Conservation (phyloP, 1,284 basidiomycete genomes). For the Austroboletus novae-zelandiae region DNA sequence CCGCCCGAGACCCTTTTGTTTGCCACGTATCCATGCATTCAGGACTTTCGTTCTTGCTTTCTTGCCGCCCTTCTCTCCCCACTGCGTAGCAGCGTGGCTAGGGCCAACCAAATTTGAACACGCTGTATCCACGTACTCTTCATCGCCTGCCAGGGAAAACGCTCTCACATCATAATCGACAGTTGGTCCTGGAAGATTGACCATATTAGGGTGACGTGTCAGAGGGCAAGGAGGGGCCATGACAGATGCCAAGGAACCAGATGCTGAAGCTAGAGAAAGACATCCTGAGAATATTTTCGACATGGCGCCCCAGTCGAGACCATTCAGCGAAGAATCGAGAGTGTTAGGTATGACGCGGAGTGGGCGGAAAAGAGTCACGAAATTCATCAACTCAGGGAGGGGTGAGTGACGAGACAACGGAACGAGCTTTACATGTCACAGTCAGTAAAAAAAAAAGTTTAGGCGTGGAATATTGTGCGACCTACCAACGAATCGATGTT, state of each 20-base stretch:
- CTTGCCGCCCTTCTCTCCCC: slow-evolving; percentile 51
- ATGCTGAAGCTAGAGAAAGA: slow-evolving; percentile 32
- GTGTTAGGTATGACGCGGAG: slow-evolving; percentile 76
- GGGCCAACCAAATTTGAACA: slow-evolving; percentile 61
- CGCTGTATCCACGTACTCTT: slow-evolving; percentile 43
- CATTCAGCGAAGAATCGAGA: slow-evolving; percentile 56
- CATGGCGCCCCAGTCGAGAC: slow-evolving; percentile 71
- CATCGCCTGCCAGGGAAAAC: not conserved
- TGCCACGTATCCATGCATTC: slow-evolving; percentile 40
- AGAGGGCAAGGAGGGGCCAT: slow-evolving; percentile 25
- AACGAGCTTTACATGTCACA: slow-evolving; percentile 56
- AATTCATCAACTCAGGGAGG: slow-evolving; percentile 76
- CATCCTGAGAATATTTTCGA: slow-evolving; percentile 62
- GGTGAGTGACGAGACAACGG: slow-evolving; percentile 84
- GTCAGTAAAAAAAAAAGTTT: not conserved
- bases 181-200: slow-evolving; percentile 13
- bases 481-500: slow-evolving; percentile 58
- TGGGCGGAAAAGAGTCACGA: slow-evolving; percentile 80
- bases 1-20: slow-evolving; percentile 25
- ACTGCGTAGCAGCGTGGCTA: slow-evolving; percentile 44
- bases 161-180: not conserved
- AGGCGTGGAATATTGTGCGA: not conserved
- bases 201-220: slow-evolving; percentile 10
- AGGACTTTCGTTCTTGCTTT: slow-evolving; percentile 44
- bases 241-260: slow-evolving; percentile 8